Evolutionary conservation across 129 eudicot genomes (phyloP).

Genomic region (Centrapalus pauciflorus): DNA sequence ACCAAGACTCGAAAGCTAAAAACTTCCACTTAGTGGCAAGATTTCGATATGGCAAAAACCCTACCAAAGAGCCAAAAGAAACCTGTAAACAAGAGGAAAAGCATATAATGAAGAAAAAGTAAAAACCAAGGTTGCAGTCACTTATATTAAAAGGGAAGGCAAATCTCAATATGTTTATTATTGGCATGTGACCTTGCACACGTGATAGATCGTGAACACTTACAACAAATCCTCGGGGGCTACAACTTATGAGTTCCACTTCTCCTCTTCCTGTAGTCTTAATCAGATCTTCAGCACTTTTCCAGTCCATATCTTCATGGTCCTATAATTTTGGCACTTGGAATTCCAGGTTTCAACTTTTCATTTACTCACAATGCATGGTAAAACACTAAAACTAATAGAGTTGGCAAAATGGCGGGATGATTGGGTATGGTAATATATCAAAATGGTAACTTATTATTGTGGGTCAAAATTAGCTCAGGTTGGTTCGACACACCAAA

Average conservation of each 20-base stretch:
- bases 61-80: slow-evolving; percentile 81
- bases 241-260: slow-evolving; percentile 75
- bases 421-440: background rate
- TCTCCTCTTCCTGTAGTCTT: slow-evolving; percentile 61
- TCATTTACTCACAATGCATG: background rate
- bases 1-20: slow-evolving; percentile 89
- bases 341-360: slow-evolving; percentile 19
- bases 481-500: background rate
- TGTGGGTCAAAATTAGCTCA: background rate
- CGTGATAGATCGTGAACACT: too few species aligned
- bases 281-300: slow-evolving; percentile 53
- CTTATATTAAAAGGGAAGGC: background rate
- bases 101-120: slow-evolving; percentile 13
- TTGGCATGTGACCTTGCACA: slow-evolving; percentile 2
- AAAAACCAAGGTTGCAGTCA: slow-evolving; percentile 5
- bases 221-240: slow-evolving; percentile 81
- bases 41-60: slow-evolving; percentile 86
- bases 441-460: background rate
- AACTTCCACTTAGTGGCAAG: slow-evolving; percentile 77
- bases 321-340: slow-evolving; percentile 41
- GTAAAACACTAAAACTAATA: background rate
- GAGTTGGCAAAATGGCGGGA: background rate
- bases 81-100: slow-evolving; percentile 50
- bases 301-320: slow-evolving; percentile 68
- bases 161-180: background rate